Conservation (phyloP, 768 basidiomycete genomes). For the Psilocybe tampanensis region DNA sequence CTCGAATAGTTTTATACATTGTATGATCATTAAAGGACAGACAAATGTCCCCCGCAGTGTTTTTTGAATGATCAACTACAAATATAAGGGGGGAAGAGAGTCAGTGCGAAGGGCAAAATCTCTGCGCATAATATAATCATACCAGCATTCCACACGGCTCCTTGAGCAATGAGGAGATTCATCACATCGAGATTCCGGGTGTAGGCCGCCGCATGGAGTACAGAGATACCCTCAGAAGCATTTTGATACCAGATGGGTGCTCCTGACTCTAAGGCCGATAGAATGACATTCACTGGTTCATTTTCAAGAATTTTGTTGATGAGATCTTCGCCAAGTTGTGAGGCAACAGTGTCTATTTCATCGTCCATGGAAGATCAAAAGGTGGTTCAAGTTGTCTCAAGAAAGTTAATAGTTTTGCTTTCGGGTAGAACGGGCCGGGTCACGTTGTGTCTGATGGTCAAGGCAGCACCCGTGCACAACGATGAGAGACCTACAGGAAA, state of each 20-base stretch:
- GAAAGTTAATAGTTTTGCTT: no score
- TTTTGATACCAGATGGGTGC: conserved; percentile 93
- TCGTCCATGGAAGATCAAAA: conserved; percentile 14
- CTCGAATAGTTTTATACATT: conserved; percentile 80
- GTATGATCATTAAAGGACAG: conserved; percentile 78
- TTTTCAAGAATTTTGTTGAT: conserved; percentile 58
- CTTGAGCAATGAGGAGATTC: conserved; percentile 69
- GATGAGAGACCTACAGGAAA: no score
- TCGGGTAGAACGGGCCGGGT: no score
- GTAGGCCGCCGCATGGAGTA: conserved; percentile 87
- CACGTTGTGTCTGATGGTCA: no score
- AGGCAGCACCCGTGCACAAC: no score
- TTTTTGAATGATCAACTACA: conserved; percentile 73
- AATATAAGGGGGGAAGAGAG: background rate
- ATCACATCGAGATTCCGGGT: conserved; percentile 66
- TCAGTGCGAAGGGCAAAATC: background rate
- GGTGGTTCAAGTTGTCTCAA: no score
- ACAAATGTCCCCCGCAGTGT: conserved; percentile 90
- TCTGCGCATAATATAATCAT: conserved; percentile 18
- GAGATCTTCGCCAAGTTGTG: conserved; percentile 58
- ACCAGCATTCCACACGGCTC: conserved; percentile 93
- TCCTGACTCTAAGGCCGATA: conserved; percentile 57
- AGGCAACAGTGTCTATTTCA: conserved; percentile 46
- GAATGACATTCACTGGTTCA: conserved; percentile 46
- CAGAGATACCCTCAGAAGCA: conserved; percentile 74